These are phyloP conservation scores for Aschersonia sp. DNA, from an alignment of 2,329 filamentous ascomycete genomes.

Conservation along the genomic window DNA sequence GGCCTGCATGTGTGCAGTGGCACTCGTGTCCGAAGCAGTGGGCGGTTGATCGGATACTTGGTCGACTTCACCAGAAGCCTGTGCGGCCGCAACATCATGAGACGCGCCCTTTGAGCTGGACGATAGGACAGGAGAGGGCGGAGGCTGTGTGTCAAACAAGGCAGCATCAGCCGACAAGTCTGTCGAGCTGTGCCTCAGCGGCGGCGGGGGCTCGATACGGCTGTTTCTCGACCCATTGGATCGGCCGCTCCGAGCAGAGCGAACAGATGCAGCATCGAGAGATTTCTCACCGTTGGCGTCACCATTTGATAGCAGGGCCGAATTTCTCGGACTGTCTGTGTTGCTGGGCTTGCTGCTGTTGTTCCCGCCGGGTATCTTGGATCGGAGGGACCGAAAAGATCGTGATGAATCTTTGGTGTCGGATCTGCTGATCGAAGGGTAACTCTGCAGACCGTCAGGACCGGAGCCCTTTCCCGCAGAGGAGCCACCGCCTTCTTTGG, in stretches of 20 bases:
- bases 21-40: slow-evolving; percentile 40
- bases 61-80: slow-evolving; percentile 81
- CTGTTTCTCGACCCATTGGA: slow-evolving; percentile 30
- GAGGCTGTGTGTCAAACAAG: slow-evolving; percentile 39
- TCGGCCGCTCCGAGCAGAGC: slow-evolving; percentile 49
- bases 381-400: slow-evolving; percentile 71
- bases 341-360: slow-evolving; percentile 28
- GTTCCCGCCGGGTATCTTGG: slow-evolving; percentile 67
- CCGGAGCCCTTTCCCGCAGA: slow-evolving; percentile 33
- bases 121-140: slow-evolving; percentile 69
- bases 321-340: slow-evolving; percentile 69
- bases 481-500: slow-evolving; percentile 38
- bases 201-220: slow-evolving; percentile 26
- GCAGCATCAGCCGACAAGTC: slow-evolving; percentile 29
- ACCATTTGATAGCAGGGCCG: slow-evolving; percentile 48
- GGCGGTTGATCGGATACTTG: slow-evolving; percentile 86
- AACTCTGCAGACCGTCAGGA: slow-evolving; percentile 52
- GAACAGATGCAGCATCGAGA: slow-evolving; percentile 58
- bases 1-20: slow-evolving; percentile 44
- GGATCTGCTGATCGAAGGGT: slow-evolving; percentile 81
- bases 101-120: slow-evolving; percentile 59
- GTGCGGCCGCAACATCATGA: slow-evolving; percentile 65
- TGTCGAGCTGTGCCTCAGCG: slow-evolving; percentile 24
- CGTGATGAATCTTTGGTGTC: slow-evolving; percentile 88
- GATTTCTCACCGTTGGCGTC: slow-evolving; percentile 44